Conservation (phyloP, 805 yeast species). For the Nakazawaea laoshanensis region DNA sequence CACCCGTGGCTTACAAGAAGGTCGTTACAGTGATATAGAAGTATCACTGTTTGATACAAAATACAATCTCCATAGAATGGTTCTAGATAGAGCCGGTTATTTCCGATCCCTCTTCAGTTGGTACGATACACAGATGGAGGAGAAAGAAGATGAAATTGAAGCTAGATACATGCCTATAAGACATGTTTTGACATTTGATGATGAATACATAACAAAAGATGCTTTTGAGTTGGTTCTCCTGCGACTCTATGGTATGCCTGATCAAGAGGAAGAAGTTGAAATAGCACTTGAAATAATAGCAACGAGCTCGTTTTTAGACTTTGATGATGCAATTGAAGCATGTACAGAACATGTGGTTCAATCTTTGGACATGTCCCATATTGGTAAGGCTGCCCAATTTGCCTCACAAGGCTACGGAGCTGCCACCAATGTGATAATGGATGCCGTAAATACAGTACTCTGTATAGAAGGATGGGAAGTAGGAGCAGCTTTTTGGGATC, state of each 20-base stretch:
- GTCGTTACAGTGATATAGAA: slow-evolving; percentile 39
- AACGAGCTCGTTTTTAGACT: slow-evolving; percentile 39
- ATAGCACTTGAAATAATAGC: slow-evolving; percentile 37
- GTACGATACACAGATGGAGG: slow-evolving; percentile 18
- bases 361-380: slow-evolving; percentile 25
- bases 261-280: slow-evolving; percentile 22
- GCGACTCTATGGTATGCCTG: slow-evolving; percentile 35
- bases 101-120: slow-evolving; percentile 39
- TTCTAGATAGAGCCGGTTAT: slow-evolving; percentile 37
- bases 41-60: slow-evolving; percentile 35
- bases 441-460: slow-evolving; percentile 36
- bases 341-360: slow-evolving; percentile 32
- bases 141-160: neutral
- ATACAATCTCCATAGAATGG: slow-evolving; percentile 37
- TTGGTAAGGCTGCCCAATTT: slow-evolving; percentile 29
- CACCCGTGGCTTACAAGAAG: slow-evolving; percentile 32
- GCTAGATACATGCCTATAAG: too few species aligned
- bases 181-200: slow-evolving; percentile 25
- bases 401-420: slow-evolving; percentile 36
- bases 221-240: slow-evolving; percentile 42
- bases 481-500: slow-evolving; percentile 37
- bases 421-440: slow-evolving; percentile 35
- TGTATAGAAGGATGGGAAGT: slow-evolving; percentile 42
- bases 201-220: slow-evolving; percentile 29
- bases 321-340: slow-evolving; percentile 33